These are phyloP conservation scores for Leccinum imitatum DNA, from an alignment of 768 basidiomycete genomes.

Conservation along the genomic window DNA sequence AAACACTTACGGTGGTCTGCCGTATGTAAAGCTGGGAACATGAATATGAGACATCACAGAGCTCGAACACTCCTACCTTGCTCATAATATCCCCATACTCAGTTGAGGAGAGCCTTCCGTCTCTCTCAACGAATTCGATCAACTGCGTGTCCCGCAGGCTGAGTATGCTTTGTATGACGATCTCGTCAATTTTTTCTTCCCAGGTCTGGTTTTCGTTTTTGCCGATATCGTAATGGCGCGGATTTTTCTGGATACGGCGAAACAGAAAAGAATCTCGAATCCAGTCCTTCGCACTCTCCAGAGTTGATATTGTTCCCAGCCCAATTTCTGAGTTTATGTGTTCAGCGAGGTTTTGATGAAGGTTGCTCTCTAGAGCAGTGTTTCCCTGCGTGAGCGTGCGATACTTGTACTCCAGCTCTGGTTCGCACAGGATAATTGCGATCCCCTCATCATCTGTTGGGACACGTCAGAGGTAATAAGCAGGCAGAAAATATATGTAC, in stretches of 20 bases:
- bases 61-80: conserved; percentile 50
- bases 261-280: conserved; percentile 82
- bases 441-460: conserved; percentile 74
- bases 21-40: conserved; percentile 67
- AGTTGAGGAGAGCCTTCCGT: conserved; percentile 55
- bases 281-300: conserved; percentile 79
- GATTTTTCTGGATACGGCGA: conserved; percentile 83
- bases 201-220: conserved; percentile 59
- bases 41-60: conserved; percentile 4
- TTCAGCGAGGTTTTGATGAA: conserved; percentile 82
- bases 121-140: conserved; percentile 44
- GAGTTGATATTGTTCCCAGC: conserved; percentile 73
- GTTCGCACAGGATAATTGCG: conserved; percentile 82
- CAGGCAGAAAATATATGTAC: conserved; percentile 36
- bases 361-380: conserved; percentile 80
- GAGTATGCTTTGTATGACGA: conserved; percentile 66
- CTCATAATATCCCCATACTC: conserved; percentile 87
- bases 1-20: conserved; percentile 56
- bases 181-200: conserved; percentile 68
- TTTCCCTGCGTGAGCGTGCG: conserved; percentile 63
- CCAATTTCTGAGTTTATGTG: conserved; percentile 95
- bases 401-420: conserved; percentile 70
- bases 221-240: conserved; percentile 66
- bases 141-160: conserved; percentile 61
- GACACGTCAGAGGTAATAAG: not conserved